Evolutionary conservation across 2,329 filamentous ascomycete species (phyloP), one percentile per base, ranked within the genome.

Genomic region (Chaetomiaceae sp.): DNA sequence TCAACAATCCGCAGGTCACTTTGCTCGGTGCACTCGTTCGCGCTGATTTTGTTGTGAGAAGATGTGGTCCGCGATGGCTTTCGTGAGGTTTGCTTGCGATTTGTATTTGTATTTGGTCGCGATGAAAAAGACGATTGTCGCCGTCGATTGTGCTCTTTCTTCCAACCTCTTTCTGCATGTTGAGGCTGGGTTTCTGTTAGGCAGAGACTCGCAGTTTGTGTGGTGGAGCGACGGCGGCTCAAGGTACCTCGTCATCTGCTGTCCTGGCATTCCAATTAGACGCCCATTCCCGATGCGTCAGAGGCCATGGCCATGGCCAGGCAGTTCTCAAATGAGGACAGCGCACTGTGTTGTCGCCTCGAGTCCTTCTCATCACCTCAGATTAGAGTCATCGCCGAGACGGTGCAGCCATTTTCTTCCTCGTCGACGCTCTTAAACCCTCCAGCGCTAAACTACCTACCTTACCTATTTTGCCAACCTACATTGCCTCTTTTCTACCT

Each of bases 321-420:
- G 5, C 19, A 41, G 27, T 39, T 10, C 33, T 35, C 40, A 25
- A 33, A 27, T 4, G 34, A 40, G 47, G 25, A 39, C 23, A 42
- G 19, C 35, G 41, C 48, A 44, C 25, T 44, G 48, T 44, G 37
- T 37, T n/a, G n/a, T 16, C 34, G 27, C 27, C 10, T 23, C 25
- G 6, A 16, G 14, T n/a, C n/a, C n/a, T n/a, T n/a, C n/a, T n/a
- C n/a, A n/a, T n/a, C n/a, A n/a, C 35, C 33, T 40, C 23, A 33
- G 35, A 42, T 34, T 23, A 25, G 48, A 50, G 48, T 50, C 48
- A 50, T 44, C 34, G 40, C 25, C 33, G 17, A n/a, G 34, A 3
- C 25, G 25, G 25, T 10, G 6, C 25, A 10, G 8, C 10, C 8
- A 7, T 9, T 37, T 27, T 19, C 12, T 33, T 27, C 25, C 7